Conservation (phyloP, 495 filamentous ascomycete species). For the Rostrohypoxylon terebratum region DNA sequence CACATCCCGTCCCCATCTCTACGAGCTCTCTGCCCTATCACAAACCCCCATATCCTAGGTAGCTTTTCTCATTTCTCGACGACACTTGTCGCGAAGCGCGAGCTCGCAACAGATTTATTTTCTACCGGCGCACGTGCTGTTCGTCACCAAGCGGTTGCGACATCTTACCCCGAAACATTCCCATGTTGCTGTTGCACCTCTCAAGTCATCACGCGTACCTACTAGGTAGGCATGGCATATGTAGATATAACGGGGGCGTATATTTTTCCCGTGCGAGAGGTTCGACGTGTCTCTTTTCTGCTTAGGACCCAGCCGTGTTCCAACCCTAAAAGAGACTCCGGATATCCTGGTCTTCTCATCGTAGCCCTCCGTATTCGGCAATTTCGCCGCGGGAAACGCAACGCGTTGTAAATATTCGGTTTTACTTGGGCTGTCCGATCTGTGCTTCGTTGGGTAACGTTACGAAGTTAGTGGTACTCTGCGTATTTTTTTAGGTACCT, state of each 20-base stretch:
- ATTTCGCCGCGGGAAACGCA: slow-evolving; percentile 36
- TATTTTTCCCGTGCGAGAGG: slow-evolving; percentile 30
- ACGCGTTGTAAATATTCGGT: slow-evolving; percentile 6
- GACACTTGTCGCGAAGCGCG: slow-evolving; percentile 19
- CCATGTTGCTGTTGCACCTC: background rate
- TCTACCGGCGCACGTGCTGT: slow-evolving; percentile 42
- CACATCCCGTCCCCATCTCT: background rate
- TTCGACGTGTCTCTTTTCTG: slow-evolving; percentile 34
- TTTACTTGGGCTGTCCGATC: slow-evolving; percentile 27
- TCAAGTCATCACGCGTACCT: slow-evolving; percentile 11
- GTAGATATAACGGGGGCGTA: background rate
- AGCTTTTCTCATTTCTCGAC: slow-evolving; percentile 20
- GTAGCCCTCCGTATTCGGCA: slow-evolving; percentile 27
- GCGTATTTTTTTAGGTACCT: slow-evolving; percentile 4
- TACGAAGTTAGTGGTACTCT: slow-evolving; percentile 15
- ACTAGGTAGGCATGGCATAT: background rate
- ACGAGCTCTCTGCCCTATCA: slow-evolving; percentile 3
- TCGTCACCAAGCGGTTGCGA: slow-evolving; percentile 26
- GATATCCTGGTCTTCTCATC: slow-evolving; percentile 17
- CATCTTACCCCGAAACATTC: slow-evolving; percentile 39
- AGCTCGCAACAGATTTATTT: slow-evolving; percentile 29
- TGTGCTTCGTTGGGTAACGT: slow-evolving; percentile 42
- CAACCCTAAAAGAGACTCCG: slow-evolving; percentile 32
- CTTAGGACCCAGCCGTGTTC: slow-evolving; percentile 17
- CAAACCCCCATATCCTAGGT: background rate